Evolutionary conservation across 805 yeast genomes (phyloP).

Genomic region (Ogataea angusta): DNA sequence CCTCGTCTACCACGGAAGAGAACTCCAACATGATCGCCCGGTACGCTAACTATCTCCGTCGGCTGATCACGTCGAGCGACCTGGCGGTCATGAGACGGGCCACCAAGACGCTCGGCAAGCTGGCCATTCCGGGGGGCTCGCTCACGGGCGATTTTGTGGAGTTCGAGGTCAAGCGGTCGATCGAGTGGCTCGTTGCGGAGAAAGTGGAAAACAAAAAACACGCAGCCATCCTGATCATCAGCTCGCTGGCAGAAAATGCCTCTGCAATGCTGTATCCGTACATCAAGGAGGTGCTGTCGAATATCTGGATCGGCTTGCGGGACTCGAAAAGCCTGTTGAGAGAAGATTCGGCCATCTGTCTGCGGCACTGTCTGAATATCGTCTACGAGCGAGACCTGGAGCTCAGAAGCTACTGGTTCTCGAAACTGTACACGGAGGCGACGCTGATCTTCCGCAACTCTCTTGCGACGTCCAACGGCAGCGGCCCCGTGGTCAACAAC

Average conservation of each 20-base stretch:
- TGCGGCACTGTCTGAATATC: conserved; percentile 74
- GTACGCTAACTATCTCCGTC: conserved; percentile 82
- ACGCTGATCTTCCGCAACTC: conserved; percentile 26
- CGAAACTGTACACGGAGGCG: conserved; percentile 44
- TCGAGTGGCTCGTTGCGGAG: conserved; percentile 90
- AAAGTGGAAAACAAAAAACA: conserved; percentile 83
- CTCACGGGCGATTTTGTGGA: conserved; percentile 91
- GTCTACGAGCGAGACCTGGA: conserved; percentile 74
- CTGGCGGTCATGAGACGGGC: conserved; percentile 83
- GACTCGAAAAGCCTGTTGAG: conserved; percentile 75
- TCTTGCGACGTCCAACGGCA: conserved; percentile 7
- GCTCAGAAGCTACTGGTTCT: conserved; percentile 72
- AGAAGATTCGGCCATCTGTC: conserved; percentile 77
- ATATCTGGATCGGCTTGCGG: conserved; percentile 83
- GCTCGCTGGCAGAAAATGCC: conserved; percentile 80
- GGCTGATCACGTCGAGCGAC: conserved; percentile 78
- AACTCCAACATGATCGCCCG: conserved; percentile 85
- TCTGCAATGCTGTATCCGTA: conserved; percentile 80
- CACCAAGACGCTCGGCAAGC: conserved; percentile 79
- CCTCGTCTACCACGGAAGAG: conserved; percentile 50
- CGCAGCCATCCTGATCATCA: conserved; percentile 81
- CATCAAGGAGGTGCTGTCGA: conserved; percentile 72
- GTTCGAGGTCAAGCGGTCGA: conserved; percentile 80
- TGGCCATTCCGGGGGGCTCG: conserved; percentile 87
- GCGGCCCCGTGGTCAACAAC: conserved; percentile 12